A percentile compares a stretch with the other conserved stretches of the same genome.
Conservation (phyloP, 2,329 filamentous ascomycete genomes). For the Sporothrix schenckii region DNA sequence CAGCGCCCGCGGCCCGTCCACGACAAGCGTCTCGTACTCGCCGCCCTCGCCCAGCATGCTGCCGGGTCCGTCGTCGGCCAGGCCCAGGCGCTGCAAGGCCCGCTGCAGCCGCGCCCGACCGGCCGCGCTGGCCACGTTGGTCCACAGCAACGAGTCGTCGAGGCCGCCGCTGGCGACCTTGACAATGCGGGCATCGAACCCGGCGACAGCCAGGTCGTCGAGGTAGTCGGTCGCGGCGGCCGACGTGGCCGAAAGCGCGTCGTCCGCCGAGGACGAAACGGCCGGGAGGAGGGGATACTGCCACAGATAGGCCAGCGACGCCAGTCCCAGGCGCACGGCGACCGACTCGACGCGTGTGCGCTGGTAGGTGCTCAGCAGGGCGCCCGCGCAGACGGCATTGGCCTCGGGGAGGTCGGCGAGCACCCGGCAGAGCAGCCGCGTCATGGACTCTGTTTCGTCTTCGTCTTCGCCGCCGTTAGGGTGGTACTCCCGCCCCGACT, state of each 20-base stretch:
- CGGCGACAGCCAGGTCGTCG: constrained; percentile 75
- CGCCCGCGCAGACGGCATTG: constrained; percentile 86
- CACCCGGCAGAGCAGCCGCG: constrained; percentile 71
- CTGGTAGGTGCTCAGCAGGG: constrained; percentile 94
- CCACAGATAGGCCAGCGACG: constrained; percentile 87
- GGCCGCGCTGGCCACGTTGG: constrained; percentile 66
- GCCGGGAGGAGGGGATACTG: constrained; percentile 77
- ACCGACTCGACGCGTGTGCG: constrained; percentile 94
- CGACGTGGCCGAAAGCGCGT: background rate
- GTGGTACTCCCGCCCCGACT: constrained; percentile 71
- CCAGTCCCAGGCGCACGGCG: constrained; percentile 78
- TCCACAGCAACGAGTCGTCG: constrained; percentile 78
- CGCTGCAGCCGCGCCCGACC: constrained; percentile 54
- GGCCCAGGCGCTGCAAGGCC: constrained; percentile 68
- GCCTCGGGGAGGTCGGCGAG: constrained; percentile 72
- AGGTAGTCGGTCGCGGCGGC: constrained; percentile 47
- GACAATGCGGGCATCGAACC: constrained; percentile 86
- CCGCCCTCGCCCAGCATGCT: constrained; percentile 83
- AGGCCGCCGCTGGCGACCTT: constrained; percentile 93
- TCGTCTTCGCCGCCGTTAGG: constrained; percentile 31
- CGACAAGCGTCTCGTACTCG: constrained; percentile 90
- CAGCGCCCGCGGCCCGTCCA: constrained; percentile 73
- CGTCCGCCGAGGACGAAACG: background rate
- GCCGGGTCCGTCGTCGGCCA: constrained; percentile 51
- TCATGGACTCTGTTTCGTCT: constrained; percentile 88